A percentile compares a stretch with the other conserved stretches of the same genome.
phyloP scores from a whole-genome alignment of 495 filamentous ascomycete species.

The Neurospora hispaniola region DNA sequence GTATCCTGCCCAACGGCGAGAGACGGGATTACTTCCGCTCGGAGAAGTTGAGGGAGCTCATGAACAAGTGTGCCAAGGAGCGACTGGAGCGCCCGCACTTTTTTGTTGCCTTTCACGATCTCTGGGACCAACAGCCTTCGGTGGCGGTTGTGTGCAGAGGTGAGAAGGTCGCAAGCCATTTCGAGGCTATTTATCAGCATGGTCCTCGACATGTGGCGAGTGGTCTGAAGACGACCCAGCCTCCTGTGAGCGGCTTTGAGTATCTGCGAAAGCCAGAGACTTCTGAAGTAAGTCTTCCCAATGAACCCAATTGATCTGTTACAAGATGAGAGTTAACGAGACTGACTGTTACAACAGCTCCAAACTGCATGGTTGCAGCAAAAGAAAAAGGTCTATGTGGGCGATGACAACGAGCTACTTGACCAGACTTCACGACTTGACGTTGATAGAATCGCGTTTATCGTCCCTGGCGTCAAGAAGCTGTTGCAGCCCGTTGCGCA shows the following conservation, averaged over 20 bases:
- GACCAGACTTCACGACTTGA: slow-evolving; percentile 8
- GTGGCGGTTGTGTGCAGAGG: slow-evolving; percentile 15
- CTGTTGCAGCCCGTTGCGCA: background rate
- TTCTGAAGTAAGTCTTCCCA: slow-evolving; percentile 6
- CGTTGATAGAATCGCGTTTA: slow-evolving; percentile 1
- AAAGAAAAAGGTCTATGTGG: slow-evolving; percentile 6
- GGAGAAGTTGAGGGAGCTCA: slow-evolving; percentile 28
- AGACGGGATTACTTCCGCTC: slow-evolving; percentile 43
- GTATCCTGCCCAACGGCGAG: slow-evolving; percentile 34
- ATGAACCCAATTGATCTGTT: background rate
- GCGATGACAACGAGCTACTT: background rate
- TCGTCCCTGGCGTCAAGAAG: slow-evolving; percentile 6
- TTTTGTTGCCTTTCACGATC: slow-evolving; percentile 17
- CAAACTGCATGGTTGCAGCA: slow-evolving; percentile 14
- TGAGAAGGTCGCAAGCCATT: slow-evolving; percentile 16
- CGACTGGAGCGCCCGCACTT: slow-evolving; percentile 8
- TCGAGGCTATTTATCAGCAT: slow-evolving; percentile 16
- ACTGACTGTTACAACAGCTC: slow-evolving; percentile 6
- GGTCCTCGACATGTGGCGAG: slow-evolving; percentile 3
- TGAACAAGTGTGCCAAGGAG: slow-evolving; percentile 13
- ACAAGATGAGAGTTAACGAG: background rate
- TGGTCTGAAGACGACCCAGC: background rate
- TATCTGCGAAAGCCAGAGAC: slow-evolving; percentile 13
- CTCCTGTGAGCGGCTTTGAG: slow-evolving; percentile 16
- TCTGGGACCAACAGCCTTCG: slow-evolving; percentile 10